phyloP scores from a whole-genome alignment of 441 rosid species.

The Rhodomyrtus psidioides region DNA sequence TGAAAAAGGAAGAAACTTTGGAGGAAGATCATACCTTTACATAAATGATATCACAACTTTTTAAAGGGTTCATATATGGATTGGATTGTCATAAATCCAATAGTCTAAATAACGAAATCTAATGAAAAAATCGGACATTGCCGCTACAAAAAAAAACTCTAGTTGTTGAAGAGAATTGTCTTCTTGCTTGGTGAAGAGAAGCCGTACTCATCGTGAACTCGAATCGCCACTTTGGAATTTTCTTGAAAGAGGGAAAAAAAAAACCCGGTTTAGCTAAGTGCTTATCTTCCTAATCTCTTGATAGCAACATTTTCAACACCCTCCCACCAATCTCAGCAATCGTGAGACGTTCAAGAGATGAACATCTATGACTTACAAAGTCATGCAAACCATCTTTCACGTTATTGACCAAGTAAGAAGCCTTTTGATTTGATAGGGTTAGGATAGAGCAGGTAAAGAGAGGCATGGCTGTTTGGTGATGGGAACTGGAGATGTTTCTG shows the following conservation, averaged over 20 bases:
- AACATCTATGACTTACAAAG: not conserved
- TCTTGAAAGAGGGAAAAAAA: not conserved
- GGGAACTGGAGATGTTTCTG: not conserved
- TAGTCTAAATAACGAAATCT: not conserved
- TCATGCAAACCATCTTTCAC: not conserved
- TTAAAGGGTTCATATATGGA: fast-evolving
- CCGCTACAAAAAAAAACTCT: not conserved
- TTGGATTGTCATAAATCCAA: fast-evolving
- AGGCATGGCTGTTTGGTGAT: not conserved
- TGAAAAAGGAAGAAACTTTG: not conserved
- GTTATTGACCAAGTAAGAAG: not conserved
- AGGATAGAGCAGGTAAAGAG: not conserved
- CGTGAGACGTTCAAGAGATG: not conserved
- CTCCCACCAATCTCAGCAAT: not conserved
- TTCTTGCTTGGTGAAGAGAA: not conserved
- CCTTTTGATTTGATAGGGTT: not conserved
- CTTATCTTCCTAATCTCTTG: not conserved
- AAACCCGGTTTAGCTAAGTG: not conserved
- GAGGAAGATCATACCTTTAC: not conserved
- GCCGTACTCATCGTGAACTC: not conserved
- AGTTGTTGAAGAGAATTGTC: not conserved
- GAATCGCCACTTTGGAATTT: not conserved
- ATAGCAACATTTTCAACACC: not conserved
- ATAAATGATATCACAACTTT: too few species aligned
- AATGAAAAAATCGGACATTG: not conserved